Conservation (phyloP, 1,284 basidiomycete species). For the Cerioporus squamosus region DNA sequence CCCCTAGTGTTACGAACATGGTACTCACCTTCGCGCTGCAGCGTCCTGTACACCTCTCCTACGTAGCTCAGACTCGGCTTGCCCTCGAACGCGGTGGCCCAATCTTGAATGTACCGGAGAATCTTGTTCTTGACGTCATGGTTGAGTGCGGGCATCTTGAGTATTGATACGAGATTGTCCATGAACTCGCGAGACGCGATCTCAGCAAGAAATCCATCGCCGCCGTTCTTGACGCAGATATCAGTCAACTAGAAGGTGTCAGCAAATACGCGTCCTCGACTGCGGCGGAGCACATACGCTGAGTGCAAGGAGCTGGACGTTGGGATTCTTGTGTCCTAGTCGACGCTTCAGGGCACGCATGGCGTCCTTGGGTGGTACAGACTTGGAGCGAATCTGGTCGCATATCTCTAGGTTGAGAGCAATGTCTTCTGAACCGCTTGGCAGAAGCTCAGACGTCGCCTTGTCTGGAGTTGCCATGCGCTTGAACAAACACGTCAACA, state of each 20-base stretch:
- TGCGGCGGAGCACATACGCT: constrained; percentile 56
- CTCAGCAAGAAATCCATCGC: constrained; percentile 88
- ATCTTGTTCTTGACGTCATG: constrained; percentile 86
- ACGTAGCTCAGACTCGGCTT: constrained; percentile 80
- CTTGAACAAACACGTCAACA: neutral
- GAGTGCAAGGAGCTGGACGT: constrained; percentile 89
- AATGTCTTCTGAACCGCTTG: constrained; percentile 86
- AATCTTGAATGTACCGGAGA: constrained; percentile 85
- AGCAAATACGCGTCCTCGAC: constrained; percentile 2
- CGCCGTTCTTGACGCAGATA: constrained; percentile 97
- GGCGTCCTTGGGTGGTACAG: constrained; percentile 83
- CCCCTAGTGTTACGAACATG: neutral
- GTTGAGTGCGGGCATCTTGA: constrained; percentile 76
- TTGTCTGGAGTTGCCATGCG: constrained; percentile 70
- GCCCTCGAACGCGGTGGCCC: constrained; percentile 89
- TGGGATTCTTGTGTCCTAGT: constrained; percentile 94
- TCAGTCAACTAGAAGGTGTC: constrained; percentile 74
- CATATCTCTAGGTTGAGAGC: constrained; percentile 95
- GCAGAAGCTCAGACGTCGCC: constrained; percentile 88
- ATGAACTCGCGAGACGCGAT: constrained; percentile 91
- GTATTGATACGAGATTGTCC: constrained; percentile 87
- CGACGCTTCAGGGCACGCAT: constrained; percentile 90
- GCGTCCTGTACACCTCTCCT: constrained; percentile 79
- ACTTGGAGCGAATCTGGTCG: constrained; percentile 94
- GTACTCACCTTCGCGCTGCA: constrained; percentile 71